Conservation (phyloP, 2,329 filamentous ascomycete species). For the Claviceps digitariae region DNA sequence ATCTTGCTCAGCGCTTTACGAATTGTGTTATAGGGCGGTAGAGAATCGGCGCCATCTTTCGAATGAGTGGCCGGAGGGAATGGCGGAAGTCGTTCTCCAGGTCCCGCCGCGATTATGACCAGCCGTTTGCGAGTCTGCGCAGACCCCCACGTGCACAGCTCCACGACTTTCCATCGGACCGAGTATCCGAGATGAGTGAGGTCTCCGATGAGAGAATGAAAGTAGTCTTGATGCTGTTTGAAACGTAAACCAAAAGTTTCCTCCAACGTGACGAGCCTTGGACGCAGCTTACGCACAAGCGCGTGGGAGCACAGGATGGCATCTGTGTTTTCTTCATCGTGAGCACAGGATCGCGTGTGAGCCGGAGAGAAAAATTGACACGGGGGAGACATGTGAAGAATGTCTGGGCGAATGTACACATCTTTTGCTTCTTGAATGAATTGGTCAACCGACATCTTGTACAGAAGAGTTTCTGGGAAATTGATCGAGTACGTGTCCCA, state of each 20-base stretch:
- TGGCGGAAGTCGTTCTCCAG: constrained; percentile 54
- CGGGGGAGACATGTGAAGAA: constrained; percentile 63
- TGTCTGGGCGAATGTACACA: constrained; percentile 36
- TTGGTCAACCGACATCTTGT: constrained; percentile 31
- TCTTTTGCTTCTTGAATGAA: constrained; percentile 28
- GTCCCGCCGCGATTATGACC: constrained; percentile 45
- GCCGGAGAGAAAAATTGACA: constrained; percentile 66
- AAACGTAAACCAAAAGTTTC: constrained; percentile 59
- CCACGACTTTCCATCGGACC: constrained; percentile 51
- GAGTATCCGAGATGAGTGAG: constrained; percentile 56
- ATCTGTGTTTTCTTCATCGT: constrained; percentile 58
- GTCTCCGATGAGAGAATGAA: constrained; percentile 46
- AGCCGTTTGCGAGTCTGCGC: constrained; percentile 37
- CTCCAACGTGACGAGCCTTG: constrained; percentile 63
- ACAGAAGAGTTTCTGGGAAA: constrained; percentile 38
- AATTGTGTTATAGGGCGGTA: constrained; percentile 31
- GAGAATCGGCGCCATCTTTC: constrained; percentile 19
- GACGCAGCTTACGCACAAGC: constrained; percentile 43
- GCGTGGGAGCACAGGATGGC: constrained; percentile 38
- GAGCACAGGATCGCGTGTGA: constrained; percentile 52
- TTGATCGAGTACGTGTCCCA: constrained; percentile 45
- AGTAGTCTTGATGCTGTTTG: constrained; percentile 37
- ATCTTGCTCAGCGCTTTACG: constrained; percentile 26
- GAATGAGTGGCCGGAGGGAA: constrained; percentile 52
- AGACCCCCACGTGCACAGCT: constrained; percentile 35